Evolutionary conservation across 306 rosid genomes (phyloP), one percentile per base, ranked within the genome.

Genomic region (Echinosophora koreensis): DNA sequence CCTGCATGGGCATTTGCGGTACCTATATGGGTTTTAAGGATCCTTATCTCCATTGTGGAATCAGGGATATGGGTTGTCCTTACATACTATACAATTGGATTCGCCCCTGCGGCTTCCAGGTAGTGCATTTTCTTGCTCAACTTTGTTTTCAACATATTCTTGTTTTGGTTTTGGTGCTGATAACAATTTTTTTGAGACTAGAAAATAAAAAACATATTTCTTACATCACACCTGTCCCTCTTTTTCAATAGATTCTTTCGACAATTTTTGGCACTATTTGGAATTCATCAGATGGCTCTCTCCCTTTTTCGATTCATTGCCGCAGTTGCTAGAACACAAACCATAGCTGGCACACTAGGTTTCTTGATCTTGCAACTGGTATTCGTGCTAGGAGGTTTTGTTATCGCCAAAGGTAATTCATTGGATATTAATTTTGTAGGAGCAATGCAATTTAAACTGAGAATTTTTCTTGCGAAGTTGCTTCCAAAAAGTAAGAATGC

Each of bases 1-100:
- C 97, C 97, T 14, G 92, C 92, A 10, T 93, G 98, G 98, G 93
- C 93, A 1, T 91, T 91, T 65, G 89, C 51, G 0, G 44, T 93
- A 13, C 98, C 96, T 4, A 88, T 93, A 74, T 93, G 87, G 91
- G 46, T 89, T 74, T 91, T 91, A 4, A 87, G 93, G 69, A 90
- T 93, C 69, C 98, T 97, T 0, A 17, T 91, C 8, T 93, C 98
- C 4, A 32, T 90, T 30, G 0, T 82, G 75, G 98, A 93, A 78
- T 88, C 97, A 2, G 87, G 65, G 42, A 83, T 93, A 67, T 93
- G 97, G 98, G 62, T 87, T 67, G 18, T 74, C 69, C 77, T 93
- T n/a, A 93, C 97, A 10, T 93, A 91, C 75, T 93, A 88, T 75
- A 82, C 96, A 28, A 79, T 93, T 65, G 98, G 98, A 16, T 93